Evolutionary conservation across 176 grass and related monocot genomes (phyloP).

Genomic region (Guadua angustifolia): DNA sequence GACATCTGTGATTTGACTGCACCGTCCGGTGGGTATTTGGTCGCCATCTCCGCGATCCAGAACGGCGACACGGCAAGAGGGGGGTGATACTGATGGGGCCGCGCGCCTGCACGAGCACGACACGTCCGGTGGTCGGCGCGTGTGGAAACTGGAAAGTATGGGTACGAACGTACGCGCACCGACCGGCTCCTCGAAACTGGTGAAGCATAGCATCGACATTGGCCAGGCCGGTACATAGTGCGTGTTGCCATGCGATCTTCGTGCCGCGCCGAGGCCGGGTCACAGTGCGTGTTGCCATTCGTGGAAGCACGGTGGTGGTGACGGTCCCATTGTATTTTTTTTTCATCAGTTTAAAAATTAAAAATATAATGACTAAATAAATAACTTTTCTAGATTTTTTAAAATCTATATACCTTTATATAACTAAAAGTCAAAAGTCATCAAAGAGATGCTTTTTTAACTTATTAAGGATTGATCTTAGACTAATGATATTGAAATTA

Average conservation of each 20-base stretch:
- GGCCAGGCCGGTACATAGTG: no score
- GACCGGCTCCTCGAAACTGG: not conserved
- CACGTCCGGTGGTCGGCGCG: conserved; percentile 7
- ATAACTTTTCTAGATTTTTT: no score
- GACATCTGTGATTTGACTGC: not conserved
- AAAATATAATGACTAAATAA: no score
- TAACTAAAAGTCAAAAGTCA: no score
- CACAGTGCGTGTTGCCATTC: not conserved
- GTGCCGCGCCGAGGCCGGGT: not conserved
- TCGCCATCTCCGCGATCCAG: conserved; percentile 1
- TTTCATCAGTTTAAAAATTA: no score
- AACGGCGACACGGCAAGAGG: not conserved
- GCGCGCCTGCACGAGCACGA: not conserved
- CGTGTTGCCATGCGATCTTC: not conserved
- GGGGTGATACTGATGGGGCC: not conserved
- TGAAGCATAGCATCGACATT: not conserved
- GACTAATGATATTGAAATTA: no score
- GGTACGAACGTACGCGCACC: not conserved
- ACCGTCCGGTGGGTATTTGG: not conserved
- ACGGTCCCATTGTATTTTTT: no score
- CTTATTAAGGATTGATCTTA: no score
- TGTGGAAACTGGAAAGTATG: no score
- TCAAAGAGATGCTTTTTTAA: no score
- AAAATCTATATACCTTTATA: no score
- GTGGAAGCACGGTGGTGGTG: not conserved